phyloP scores from a whole-genome alignment of 1,139 yeast species.

The Candida albicans region DNA sequence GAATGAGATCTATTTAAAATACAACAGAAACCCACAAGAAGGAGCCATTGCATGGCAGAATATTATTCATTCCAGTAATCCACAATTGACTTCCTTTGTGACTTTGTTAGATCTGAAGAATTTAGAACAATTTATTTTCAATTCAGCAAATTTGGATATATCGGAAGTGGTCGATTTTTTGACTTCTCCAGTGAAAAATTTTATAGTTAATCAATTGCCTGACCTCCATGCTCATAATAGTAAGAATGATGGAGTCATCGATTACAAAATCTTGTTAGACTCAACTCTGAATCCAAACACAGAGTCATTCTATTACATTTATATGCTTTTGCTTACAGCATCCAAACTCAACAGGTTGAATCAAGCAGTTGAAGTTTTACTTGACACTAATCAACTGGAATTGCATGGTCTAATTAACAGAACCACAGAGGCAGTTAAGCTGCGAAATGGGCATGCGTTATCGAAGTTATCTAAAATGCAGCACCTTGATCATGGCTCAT shows the following conservation, averaged over 20 bases:
- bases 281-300: slow-evolving; percentile 29
- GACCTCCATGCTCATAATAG: slow-evolving; percentile 27
- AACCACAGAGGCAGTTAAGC: slow-evolving; percentile 64
- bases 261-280: slow-evolving; percentile 32
- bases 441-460: slow-evolving; percentile 36
- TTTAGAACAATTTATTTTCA: slow-evolving; percentile 56
- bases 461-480: slow-evolving; percentile 35
- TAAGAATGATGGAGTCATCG: slow-evolving; percentile 23
- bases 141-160: slow-evolving; percentile 59
- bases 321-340: slow-evolving; percentile 57
- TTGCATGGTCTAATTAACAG: slow-evolving; percentile 54
- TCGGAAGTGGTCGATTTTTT: slow-evolving; percentile 51
- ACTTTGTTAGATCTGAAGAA: slow-evolving; percentile 43
- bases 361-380: slow-evolving; percentile 56
- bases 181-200: slow-evolving; percentile 42
- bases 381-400: slow-evolving; percentile 44
- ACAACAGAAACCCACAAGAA: slow-evolving; percentile 9
- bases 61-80: slow-evolving; percentile 27
- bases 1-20: slow-evolving; percentile 67
- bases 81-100: slow-evolving; percentile 38
- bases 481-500: slow-evolving; percentile 25
- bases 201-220: slow-evolving; percentile 34
- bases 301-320: slow-evolving; percentile 58
- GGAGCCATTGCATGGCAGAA: slow-evolving; percentile 27
- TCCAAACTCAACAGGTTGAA: slow-evolving; percentile 63